phyloP scores from a whole-genome alignment of 1,139 yeast species.

The Wickerhamomyces sp. region DNA sequence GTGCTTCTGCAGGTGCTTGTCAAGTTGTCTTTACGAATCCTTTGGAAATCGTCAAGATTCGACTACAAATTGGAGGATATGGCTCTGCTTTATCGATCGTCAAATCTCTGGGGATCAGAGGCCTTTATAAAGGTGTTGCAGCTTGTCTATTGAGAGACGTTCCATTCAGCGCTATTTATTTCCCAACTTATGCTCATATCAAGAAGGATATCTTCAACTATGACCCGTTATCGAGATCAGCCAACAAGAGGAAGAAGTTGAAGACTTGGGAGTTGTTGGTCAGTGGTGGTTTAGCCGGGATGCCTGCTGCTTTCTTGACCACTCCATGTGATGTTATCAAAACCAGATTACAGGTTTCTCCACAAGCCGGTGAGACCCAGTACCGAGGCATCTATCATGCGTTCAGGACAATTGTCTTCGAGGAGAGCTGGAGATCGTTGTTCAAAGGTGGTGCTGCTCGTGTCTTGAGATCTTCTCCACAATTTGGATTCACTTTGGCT shows the following conservation, averaged over 20 bases:
- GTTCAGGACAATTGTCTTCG: constrained; percentile 62
- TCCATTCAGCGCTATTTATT: constrained; percentile 94
- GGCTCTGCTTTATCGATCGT: constrained; percentile 69
- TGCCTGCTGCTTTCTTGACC: constrained; percentile 95
- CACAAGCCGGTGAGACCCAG: constrained; percentile 69
- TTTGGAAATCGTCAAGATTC: constrained; percentile 88
- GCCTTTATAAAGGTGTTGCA: constrained; percentile 84
- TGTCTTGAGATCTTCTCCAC: constrained; percentile 93
- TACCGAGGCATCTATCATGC: constrained; percentile 79
- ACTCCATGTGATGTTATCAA: constrained; percentile 97
- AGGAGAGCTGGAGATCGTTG: constrained; percentile 78
- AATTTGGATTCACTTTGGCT: constrained; percentile 95
- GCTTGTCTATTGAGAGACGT: constrained; percentile 95
- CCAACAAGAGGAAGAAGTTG: constrained; percentile 45
- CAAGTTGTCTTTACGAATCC: constrained; percentile 97
- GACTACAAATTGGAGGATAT: constrained; percentile 91
- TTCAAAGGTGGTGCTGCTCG: constrained; percentile 97
- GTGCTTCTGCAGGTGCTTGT: constrained; percentile 94
- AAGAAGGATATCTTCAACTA: constrained; percentile 78
- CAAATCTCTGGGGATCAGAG: constrained; percentile 72
- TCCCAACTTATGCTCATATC: constrained; percentile 94
- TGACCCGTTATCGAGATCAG: constrained; percentile 47
- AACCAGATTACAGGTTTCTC: constrained; percentile 88
- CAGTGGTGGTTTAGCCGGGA: constrained; percentile 95
- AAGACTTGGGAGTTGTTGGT: constrained; percentile 78